Conservation (phyloP, 306 rosid genomes). For the Erythrophleum fordii region DNA sequence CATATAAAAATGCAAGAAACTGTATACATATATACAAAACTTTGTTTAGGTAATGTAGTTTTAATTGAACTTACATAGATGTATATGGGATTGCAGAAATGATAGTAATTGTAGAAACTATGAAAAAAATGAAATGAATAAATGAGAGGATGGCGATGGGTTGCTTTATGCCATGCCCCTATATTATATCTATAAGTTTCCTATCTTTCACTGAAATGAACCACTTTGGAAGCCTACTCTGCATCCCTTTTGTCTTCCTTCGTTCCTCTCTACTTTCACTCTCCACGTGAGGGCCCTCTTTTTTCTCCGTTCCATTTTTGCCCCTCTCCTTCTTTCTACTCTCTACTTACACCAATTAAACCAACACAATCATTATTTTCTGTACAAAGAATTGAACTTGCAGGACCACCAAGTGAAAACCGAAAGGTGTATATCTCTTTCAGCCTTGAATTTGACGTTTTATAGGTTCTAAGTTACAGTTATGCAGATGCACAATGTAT, state of each 20-base stretch:
- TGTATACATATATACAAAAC: neutral
- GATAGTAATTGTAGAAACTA: neutral
- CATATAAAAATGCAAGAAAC: neutral
- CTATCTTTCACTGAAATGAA: constrained; percentile 47
- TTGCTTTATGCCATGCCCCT: constrained; percentile 44
- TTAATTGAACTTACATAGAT: neutral
- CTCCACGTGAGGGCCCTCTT: constrained; percentile 34
- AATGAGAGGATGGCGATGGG: constrained; percentile 39
- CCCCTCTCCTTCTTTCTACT: neutral
- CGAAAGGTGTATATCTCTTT: no score
- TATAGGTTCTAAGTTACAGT: no score
- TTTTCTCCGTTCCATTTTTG: neutral
- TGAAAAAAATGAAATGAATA: neutral
- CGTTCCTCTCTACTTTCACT: constrained; percentile 25
- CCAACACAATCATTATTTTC: neutral
- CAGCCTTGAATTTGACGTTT: no score
- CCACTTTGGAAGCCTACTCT: constrained; percentile 32
- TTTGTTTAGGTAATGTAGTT: neutral
- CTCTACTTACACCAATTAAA: neutral
- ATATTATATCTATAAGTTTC: neutral
- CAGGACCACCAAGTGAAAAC: no score
- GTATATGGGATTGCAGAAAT: neutral
- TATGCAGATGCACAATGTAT: no score
- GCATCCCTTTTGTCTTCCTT: constrained; percentile 45
- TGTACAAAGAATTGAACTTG: no score